These are phyloP conservation scores for Cornus suecica DNA, from an alignment of 148 eudicot species.

Conservation along the genomic window DNA sequence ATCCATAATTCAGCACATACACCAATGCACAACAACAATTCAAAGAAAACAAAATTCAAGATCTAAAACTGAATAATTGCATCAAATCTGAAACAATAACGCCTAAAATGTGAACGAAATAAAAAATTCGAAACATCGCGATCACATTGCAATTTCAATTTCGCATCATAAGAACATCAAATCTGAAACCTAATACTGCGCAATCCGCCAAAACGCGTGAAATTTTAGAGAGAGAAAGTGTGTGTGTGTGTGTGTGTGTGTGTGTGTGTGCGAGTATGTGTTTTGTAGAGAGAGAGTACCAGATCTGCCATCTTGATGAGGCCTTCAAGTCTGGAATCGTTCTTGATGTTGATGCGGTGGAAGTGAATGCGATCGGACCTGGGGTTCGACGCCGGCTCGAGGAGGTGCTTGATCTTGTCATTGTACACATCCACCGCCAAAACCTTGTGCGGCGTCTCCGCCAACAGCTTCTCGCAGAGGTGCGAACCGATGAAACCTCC, in stretches of 20 bases:
- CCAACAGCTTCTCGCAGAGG: slow-evolving; percentile 84
- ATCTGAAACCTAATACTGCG: background rate
- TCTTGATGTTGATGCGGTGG: slow-evolving; percentile 87
- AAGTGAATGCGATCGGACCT: slow-evolving; percentile 75
- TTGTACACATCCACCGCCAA: slow-evolving; percentile 89
- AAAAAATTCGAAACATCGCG: too few species aligned
- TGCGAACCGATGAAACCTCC: slow-evolving; percentile 98
- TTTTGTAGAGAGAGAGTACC: slow-evolving; percentile 28
- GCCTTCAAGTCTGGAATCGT: slow-evolving; percentile 95
- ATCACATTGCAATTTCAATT: background rate
- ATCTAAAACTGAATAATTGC: too few species aligned
- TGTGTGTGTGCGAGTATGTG: too few species aligned
- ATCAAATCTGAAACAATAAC: background rate
- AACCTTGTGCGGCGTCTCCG: slow-evolving; percentile 87
- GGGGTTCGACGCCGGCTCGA: slow-evolving; percentile 59
- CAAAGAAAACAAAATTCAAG: background rate
- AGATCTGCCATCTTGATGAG: slow-evolving; percentile 94
- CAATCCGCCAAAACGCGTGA: background rate
- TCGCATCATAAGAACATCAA: background rate
- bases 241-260: too few species aligned
- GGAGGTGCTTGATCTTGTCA: slow-evolving; percentile 94
- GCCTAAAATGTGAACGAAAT: background rate
- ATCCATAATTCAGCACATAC: slow-evolving; percentile 15
- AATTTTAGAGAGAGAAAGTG: background rate
- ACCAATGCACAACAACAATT: background rate